phyloP scores from a whole-genome alignment of 805 yeast genomes.

The Candida insectorum region DNA sequence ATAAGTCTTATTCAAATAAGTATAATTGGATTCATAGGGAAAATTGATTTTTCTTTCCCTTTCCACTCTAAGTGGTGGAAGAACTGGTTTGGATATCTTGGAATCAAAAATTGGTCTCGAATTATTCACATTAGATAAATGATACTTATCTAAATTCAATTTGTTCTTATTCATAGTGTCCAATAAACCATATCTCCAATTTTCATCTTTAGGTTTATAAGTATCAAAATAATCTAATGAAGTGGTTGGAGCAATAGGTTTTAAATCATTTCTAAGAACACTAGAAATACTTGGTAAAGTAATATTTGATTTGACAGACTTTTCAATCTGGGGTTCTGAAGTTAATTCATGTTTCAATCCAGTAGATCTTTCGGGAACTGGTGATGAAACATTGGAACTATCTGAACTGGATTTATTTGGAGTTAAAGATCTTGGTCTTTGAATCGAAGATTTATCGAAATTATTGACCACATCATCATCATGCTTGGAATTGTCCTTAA shows the following conservation, averaged over 20 bases:
- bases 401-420: slow-evolving; percentile 14
- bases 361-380: neutral
- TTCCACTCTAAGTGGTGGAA: slow-evolving; percentile 16
- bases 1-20: slow-evolving; percentile 47
- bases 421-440: slow-evolving; percentile 26
- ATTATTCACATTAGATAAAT: slow-evolving; percentile 3
- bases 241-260: slow-evolving; percentile 35
- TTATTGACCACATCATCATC: slow-evolving; percentile 1
- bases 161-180: slow-evolving; percentile 27
- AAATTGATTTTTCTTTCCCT: slow-evolving; percentile 41
- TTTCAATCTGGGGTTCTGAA: slow-evolving; percentile 1
- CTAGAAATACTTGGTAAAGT: slow-evolving; percentile 35
- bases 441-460: slow-evolving; percentile 3
- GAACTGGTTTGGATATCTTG: slow-evolving; percentile 23
- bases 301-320: slow-evolving; percentile 8
- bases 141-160: slow-evolving; percentile 2
- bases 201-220: slow-evolving; percentile 42
- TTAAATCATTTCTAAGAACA: slow-evolving; percentile 23
- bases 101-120: slow-evolving; percentile 37
- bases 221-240: slow-evolving; percentile 44
- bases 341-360: too few species aligned
- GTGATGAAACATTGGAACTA: neutral
- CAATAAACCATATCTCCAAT: slow-evolving; percentile 40
- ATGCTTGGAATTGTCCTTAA: neutral
- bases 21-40: slow-evolving; percentile 53